Conservation (phyloP, 352 stramenopile genomes). For the Phytophthora cajani region DNA sequence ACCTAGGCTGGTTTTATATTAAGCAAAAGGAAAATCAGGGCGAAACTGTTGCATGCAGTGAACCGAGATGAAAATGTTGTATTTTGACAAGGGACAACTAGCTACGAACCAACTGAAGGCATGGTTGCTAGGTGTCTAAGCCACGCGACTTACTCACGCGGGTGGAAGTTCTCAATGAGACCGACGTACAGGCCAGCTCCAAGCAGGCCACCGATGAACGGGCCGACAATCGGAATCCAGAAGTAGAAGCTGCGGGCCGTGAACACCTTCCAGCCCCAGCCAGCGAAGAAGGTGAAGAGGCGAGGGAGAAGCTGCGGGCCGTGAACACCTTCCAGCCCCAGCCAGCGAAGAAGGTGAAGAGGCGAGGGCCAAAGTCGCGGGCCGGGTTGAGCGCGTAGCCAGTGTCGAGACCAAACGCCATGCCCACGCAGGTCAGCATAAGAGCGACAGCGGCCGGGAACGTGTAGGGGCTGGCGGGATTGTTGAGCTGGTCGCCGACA, state of each 20-base stretch:
- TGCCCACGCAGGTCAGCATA: slow-evolving; percentile 43
- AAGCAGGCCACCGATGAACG: slow-evolving; percentile 42
- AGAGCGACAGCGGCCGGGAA: slow-evolving; percentile 40
- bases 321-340: slow-evolving; percentile 54
- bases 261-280: slow-evolving; percentile 51
- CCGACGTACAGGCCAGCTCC: slow-evolving; percentile 40
- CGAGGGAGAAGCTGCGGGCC: slow-evolving; percentile 34
- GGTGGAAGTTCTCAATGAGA: slow-evolving; percentile 47
- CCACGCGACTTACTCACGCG: slow-evolving; percentile 25
- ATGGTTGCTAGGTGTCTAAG: background rate
- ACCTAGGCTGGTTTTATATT: too few relatives aligned
- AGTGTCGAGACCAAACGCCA: slow-evolving; percentile 45
- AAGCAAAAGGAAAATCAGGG: too few relatives aligned
- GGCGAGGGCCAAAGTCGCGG: slow-evolving; percentile 51
- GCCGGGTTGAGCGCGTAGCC: slow-evolving; percentile 52
- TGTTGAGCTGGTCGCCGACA: slow-evolving; percentile 49
- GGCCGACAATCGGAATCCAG: slow-evolving; percentile 52
- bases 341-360: slow-evolving; percentile 52
- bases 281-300: slow-evolving; percentile 51
- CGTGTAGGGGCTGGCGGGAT: slow-evolving; percentile 39
- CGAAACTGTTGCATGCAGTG: too few relatives aligned
- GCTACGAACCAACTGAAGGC: background rate
- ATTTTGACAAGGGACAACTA: too few relatives aligned
- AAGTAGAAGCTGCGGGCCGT: slow-evolving; percentile 39
- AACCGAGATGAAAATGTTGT: too few relatives aligned